Conservation (phyloP, 2,329 filamentous ascomycete species). For the Erysiphe neolycopersici region DNA sequence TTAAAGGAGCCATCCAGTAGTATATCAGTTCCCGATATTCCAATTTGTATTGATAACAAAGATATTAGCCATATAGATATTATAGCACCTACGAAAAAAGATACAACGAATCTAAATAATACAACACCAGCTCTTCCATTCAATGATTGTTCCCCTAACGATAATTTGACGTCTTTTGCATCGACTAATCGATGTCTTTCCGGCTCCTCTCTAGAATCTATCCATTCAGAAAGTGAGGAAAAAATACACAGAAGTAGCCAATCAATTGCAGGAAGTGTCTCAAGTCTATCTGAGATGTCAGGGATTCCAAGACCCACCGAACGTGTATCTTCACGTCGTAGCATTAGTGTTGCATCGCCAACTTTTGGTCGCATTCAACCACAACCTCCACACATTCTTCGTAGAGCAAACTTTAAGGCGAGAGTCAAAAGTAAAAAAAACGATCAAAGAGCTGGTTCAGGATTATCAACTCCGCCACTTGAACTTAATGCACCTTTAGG, state of each 20-base stretch:
- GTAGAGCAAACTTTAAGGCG: slow-evolving; percentile 6
- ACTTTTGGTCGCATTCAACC: slow-evolving; percentile 13
- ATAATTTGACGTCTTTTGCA: slow-evolving; percentile 2
- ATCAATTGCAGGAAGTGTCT: slow-evolving; percentile 2
- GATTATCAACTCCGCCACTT: slow-evolving; percentile 3
- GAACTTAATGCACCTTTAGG: slow-evolving; percentile 8
- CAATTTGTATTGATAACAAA: slow-evolving; percentile 17
- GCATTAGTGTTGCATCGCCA: slow-evolving; percentile 8
- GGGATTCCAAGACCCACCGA: slow-evolving; percentile 13
- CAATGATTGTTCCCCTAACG: slow-evolving; percentile 2
- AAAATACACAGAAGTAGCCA: slow-evolving; percentile 7
- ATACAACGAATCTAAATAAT: not conserved
- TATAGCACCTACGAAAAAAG: slow-evolving; percentile 16
- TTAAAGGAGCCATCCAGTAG: not conserved
- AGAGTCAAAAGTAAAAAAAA: slow-evolving; percentile 6
- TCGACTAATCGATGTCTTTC: not conserved
- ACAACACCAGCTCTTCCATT: slow-evolving; percentile 2
- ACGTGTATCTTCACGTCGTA: slow-evolving; percentile 7
- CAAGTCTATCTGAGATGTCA: slow-evolving; percentile 7
- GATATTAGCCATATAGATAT: slow-evolving; percentile 35
- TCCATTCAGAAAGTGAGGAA: slow-evolving; percentile 11
- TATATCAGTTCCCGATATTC: slow-evolving; percentile 3
- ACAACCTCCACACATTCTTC: slow-evolving; percentile 13
- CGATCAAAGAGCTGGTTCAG: slow-evolving; percentile 4
- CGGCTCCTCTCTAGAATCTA: slow-evolving; percentile 5